Percentiles rank a stretch among this genome's conserved stretches.
These are phyloP conservation scores for Quercus lobata DNA, from an alignment of 331 rosid species.

Conservation along the genomic window DNA sequence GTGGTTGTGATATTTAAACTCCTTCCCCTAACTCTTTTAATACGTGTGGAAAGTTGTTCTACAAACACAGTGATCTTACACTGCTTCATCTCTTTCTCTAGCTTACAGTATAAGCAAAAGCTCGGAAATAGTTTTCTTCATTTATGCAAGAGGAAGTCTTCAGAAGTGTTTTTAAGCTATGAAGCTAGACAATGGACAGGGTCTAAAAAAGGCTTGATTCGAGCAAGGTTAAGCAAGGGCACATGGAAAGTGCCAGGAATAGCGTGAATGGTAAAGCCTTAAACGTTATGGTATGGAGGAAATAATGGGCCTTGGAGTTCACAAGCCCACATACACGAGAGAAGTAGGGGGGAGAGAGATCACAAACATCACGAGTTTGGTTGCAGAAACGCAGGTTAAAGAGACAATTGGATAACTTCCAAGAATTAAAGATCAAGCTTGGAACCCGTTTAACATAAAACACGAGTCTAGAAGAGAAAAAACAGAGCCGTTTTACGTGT, in stretches of 20 bases:
- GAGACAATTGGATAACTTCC: too few relatives aligned
- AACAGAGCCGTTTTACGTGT: neutral
- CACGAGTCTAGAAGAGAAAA: neutral
- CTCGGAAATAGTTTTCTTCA: neutral
- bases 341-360: neutral
- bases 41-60: neutral
- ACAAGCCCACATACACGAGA: neutral
- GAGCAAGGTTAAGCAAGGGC: neutral
- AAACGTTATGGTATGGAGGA: neutral
- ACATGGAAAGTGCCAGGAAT: conserved; percentile 12
- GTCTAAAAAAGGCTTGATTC: neutral
- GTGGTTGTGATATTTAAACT: conserved; percentile 16
- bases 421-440: neutral
- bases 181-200: neutral
- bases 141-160: neutral
- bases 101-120: neutral
- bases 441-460: neutral
- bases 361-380: conserved; percentile 9
- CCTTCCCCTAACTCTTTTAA: conserved; percentile 7
- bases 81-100: conserved; percentile 15
- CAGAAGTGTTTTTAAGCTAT: neutral
- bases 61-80: conserved; percentile 10
- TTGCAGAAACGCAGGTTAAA: too few relatives aligned
- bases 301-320: neutral
- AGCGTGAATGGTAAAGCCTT: neutral